Evolutionary conservation across 176 grass and related monocot species (phyloP), one percentile per base, ranked within the genome.

Genomic region (Pharus latifolius): DNA sequence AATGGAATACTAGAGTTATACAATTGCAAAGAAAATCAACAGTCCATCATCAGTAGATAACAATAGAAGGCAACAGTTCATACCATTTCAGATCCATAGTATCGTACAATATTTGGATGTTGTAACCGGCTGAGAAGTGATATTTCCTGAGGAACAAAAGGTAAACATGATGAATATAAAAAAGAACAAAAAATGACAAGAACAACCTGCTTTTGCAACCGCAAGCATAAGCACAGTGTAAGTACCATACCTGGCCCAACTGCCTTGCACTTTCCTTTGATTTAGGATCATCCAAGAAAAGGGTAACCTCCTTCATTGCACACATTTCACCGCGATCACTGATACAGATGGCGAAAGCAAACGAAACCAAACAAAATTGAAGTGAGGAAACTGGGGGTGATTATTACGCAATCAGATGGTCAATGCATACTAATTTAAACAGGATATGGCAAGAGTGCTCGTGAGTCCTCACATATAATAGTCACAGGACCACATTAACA

Each of bases 321-420:
- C 95, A 94, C 95, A 98, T 98, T 87, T 94, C 84, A 61, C 95
- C 95, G 79, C 77, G 93, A 80, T 94, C 95, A 77, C 95, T 98
- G 67, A 65, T 43, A 66, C 34, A 25, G 23, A 79, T 60, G 52
- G 28, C 15, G 42, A 56, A 45, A 69, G 18, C 3, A 49, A 33
- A 77, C 38, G 18, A 57, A 85, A 83, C 69, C 27, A 9, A 49
- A 63, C 9, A 67, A 54, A 66, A 63, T 65, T 41, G 55, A 84
- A 79, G 46, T 41, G 60, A 73, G 19, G 19, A 70, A 53, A 44
- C 6, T 44, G 56, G 52, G 31, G 15, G 31, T 9, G 6, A 70
- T 66, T 23, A 40, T 61, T 65, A n/a, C 27, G 15, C 49, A 81
- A 42, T n/a, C 37, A 40, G 56, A 49, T n/a, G 42, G 63, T 84